These are phyloP conservation scores for Monosporascus sp. DNA, from an alignment of 2,329 filamentous ascomycete genomes.

Conservation along the genomic window DNA sequence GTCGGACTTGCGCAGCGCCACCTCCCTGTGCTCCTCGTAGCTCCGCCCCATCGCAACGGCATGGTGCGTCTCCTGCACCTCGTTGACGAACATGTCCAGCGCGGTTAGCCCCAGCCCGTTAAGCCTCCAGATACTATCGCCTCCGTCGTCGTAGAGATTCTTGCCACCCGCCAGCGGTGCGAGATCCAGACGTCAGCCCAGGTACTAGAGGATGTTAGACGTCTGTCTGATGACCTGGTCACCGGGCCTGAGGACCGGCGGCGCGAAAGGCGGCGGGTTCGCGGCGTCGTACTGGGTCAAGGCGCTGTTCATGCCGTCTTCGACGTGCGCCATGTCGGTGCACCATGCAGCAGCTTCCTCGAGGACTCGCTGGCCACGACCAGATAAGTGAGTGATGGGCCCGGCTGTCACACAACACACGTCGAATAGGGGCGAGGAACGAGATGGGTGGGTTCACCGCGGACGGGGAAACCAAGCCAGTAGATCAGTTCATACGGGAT, in stretches of 20 bases:
- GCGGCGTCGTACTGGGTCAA: slow-evolving; percentile 42
- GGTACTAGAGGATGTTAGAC: slow-evolving; percentile 66
- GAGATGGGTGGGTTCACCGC: slow-evolving; percentile 69
- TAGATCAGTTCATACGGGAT: slow-evolving; percentile 62
- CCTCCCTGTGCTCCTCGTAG: slow-evolving; percentile 72
- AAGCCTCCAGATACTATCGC: slow-evolving; percentile 46
- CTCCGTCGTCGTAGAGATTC: slow-evolving; percentile 12
- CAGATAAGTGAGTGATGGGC: too few relatives aligned
- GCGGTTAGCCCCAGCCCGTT: slow-evolving; percentile 63
- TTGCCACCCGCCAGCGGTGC: slow-evolving; percentile 35
- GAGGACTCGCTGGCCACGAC: slow-evolving; percentile 37
- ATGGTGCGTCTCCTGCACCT: slow-evolving; percentile 72
- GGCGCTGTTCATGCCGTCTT: slow-evolving; percentile 47
- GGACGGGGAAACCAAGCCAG: slow-evolving; percentile 66
- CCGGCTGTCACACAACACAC: too few relatives aligned
- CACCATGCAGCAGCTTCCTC: slow-evolving; percentile 65
- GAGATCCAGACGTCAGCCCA: slow-evolving; percentile 56
- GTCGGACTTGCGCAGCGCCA: slow-evolving; percentile 51
- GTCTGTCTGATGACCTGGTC: slow-evolving; percentile 62
- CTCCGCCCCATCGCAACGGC: slow-evolving; percentile 54
- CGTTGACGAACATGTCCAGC: slow-evolving; percentile 64
- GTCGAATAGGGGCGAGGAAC: too few relatives aligned
- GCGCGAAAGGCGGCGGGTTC: slow-evolving; percentile 62
- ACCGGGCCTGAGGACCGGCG: slow-evolving; percentile 61
- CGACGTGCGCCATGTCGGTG: slow-evolving; percentile 48